These are phyloP conservation scores for Leccinellum albellum DNA, from an alignment of 768 basidiomycete genomes.

Conservation along the genomic window DNA sequence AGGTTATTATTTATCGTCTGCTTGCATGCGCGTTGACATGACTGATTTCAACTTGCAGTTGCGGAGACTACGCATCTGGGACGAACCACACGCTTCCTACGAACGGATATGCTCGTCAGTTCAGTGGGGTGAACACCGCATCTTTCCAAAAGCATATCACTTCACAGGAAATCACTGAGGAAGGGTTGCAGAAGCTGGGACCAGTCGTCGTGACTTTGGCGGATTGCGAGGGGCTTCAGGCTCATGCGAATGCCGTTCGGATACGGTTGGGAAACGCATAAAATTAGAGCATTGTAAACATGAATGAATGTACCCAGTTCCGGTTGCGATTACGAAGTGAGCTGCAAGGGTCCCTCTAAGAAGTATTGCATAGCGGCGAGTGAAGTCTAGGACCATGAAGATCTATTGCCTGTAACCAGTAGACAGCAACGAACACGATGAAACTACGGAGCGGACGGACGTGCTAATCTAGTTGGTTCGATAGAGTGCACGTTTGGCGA, in stretches of 20 bases:
- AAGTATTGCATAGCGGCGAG: slow-evolving; percentile 5
- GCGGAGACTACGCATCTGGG: slow-evolving; percentile 97
- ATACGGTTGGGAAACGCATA: slow-evolving; percentile 53
- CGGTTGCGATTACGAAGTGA: neutral
- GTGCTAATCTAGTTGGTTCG: slow-evolving; percentile 79
- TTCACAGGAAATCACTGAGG: slow-evolving; percentile 83
- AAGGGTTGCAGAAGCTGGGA: slow-evolving; percentile 74
- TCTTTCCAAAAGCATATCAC: slow-evolving; percentile 99
- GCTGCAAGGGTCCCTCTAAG: slow-evolving; percentile 7
- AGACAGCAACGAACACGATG: slow-evolving; percentile 9
- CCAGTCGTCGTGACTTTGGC: slow-evolving; percentile 87
- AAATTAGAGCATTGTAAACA: neutral
- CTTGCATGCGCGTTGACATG: neutral
- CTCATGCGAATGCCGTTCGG: slow-evolving; percentile 94
- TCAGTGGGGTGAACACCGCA: slow-evolving; percentile 94
- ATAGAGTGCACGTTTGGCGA: slow-evolving; percentile 90
- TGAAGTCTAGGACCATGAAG: slow-evolving; percentile 18
- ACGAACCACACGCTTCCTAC: slow-evolving; percentile 98
- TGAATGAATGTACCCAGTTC: neutral
- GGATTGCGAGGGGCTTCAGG: slow-evolving; percentile 91
- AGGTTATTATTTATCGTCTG: slow-evolving; percentile 52
- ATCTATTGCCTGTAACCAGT: slow-evolving; percentile 15
- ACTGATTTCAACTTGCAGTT: slow-evolving; percentile 46
- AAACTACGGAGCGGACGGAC: slow-evolving; percentile 9
- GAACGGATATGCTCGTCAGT: slow-evolving; percentile 95